Base-by-base conservation (phyloP, 257 asterid species). In the Petunia axillaris region DNA sequence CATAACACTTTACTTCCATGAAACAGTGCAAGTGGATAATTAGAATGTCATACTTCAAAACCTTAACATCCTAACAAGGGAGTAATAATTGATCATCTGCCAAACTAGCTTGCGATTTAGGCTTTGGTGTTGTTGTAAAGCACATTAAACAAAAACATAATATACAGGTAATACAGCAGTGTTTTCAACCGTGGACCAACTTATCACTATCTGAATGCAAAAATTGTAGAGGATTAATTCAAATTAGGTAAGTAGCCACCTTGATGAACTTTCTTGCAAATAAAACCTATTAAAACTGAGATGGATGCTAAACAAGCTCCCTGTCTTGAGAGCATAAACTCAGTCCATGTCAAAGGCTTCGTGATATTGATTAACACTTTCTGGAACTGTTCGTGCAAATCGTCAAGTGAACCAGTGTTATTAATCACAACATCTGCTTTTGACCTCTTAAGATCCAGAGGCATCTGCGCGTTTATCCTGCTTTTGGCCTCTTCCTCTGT, bases 401-500 rank as follows among this genome's bases (percentile, higher is more conserved):
- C 93, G 41, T 86, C 93, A 4, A 89, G 70, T 25, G 98, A 90
- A 59, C 97, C 92, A 0, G 91, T 88, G 89, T 96, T 96, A 76
- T 92, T 94, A 38, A 96, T 84, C 82, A 92, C 86, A 62, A 96
- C 82, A 87, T 90, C 97, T 54, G 97, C 97, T 80, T 82, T 85
- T 62, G 85, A 60, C 89, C 84, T 90, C 87, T 96, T 96, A 80
- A 89, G 62, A 87, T 96, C 98, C 64, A 96, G 88, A 75, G 98
- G 81, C 91, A 94, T 96, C 86, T 92, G 98, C 85, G 99, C 88
- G 65, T 84, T 86, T 70, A 96, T 92, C 86, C 98, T 91, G 84
- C 88, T 90, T 77, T 77, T 73, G 62, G 98, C 98, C 38, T 88
- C 98, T 77, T 96, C 97, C 41, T 84, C 88, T 63, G 90, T 87